Conservation (phyloP, 192 early-diverging fungal genomes). For the Polychytrium aggregatum region DNA sequence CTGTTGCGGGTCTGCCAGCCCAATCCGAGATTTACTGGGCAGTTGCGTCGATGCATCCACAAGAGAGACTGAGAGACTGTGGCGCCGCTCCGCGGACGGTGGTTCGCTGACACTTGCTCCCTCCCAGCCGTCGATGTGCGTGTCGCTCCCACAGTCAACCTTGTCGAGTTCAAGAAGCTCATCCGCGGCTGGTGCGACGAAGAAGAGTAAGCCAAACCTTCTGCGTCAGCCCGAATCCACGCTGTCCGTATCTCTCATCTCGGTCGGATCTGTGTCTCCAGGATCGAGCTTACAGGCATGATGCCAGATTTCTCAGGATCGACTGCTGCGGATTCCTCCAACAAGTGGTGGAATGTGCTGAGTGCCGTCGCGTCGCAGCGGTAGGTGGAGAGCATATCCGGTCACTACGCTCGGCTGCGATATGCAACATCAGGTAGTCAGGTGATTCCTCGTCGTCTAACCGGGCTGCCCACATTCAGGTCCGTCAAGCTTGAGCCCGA, state of each 20-base stretch:
- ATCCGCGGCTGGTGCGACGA: constrained; percentile 24
- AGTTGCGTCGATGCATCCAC: too few species aligned
- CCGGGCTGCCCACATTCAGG: constrained; percentile 5
- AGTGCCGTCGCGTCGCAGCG: constrained; percentile 37
- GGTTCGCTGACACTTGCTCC: too few species aligned
- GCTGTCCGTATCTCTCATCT: neutral
- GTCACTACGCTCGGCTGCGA: too few species aligned
- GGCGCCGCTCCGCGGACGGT: too few species aligned
- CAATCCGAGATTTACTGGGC: too few species aligned
- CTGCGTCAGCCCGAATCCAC: neutral
- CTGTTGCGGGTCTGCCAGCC: too few species aligned
- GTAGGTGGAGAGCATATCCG: too few species aligned
- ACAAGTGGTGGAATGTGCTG: constrained; percentile 64
- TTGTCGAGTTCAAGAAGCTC: constrained; percentile 43
- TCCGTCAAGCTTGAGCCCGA: constrained; percentile 48
- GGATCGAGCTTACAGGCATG: constrained; percentile 51
- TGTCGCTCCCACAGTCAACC: constrained; percentile 56
- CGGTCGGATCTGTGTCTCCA: constrained; percentile 6
- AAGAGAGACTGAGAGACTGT: too few species aligned
- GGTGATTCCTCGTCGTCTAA: neutral
- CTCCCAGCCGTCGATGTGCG: constrained; percentile 71
- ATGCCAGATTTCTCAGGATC: too few species aligned
- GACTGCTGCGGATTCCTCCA: constrained; percentile 40
- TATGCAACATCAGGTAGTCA: too few species aligned
- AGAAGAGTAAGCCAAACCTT: constrained; percentile 3